Evolutionary conservation across 2,329 filamentous ascomycete species (phyloP), one percentile per base, ranked within the genome.

Genomic region (Colletotrichum sp.): DNA sequence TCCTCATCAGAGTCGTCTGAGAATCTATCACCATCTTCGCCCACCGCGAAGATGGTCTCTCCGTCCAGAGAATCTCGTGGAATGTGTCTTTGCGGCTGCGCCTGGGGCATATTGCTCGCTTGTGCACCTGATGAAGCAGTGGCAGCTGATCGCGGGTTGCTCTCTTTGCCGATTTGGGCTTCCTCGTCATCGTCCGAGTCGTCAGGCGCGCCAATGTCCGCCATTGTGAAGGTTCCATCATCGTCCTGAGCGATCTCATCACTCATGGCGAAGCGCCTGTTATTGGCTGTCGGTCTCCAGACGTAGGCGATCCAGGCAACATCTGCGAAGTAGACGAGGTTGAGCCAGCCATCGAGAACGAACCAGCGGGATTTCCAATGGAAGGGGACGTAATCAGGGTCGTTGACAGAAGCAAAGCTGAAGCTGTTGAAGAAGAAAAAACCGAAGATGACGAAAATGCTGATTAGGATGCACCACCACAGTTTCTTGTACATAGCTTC

Each of bases 401-500:
- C 94, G 64, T 91, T 92, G 64, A 93, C 92, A 15, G 96, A 96
- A 65, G 96, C 96, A 83, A 99, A 98, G 1, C 95, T 95, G 85
- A 98, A 96, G 80, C 95, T 98, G 88, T 98, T 99, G 88, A 99
- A 93, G 88, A 99, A 99, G 89, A 99, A 98, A 88, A 99, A 99
- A 73, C 90, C 96, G 80, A 99, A 99, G 80, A 99, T 98, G 80
- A 99, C 95, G 65, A 99, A 87, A 82, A 99, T 98, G 83, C 94
- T 98, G 78, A 92, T 89, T 61, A 99, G 89, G 76, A 99, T 98
- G 84, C 95, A 96, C 96, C 96, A 99, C 96, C 98, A 99, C 16
- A 99, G 92, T 84, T 98, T 98, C 87, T 94, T 96, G 87, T 99
- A 99, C 98, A 99, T 99, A 85, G 92, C 86, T 64, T 96, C 95